phyloP scores from a whole-genome alignment of 1,284 basidiomycete species.

The Apiotrichum gamsii region DNA sequence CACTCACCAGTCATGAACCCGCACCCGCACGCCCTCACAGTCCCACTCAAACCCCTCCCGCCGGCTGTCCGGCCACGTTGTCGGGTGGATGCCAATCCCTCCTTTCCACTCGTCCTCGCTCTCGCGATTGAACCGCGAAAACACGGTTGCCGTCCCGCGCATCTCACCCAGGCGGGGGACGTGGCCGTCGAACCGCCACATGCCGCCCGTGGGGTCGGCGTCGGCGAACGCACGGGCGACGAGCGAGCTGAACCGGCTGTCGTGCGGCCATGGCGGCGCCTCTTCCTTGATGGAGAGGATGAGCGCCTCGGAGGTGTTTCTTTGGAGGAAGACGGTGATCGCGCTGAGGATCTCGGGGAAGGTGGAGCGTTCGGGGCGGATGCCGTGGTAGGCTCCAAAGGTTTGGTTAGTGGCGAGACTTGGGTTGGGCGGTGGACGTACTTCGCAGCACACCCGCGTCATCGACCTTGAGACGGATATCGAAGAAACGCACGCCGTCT shows the following conservation, averaged over 20 bases:
- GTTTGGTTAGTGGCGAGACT: too few species aligned
- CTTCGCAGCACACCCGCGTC: conserved; percentile 50
- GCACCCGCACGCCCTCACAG: conserved; percentile 53
- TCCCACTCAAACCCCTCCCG: conserved; percentile 68
- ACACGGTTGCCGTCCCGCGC: conserved; percentile 70
- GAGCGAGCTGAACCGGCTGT: conserved; percentile 55
- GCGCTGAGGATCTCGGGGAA: conserved; percentile 54
- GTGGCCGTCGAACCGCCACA: conserved; percentile 74
- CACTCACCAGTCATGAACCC: conserved; percentile 72
- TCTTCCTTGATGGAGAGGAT: conserved; percentile 84
- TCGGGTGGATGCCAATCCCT: conserved; percentile 70
- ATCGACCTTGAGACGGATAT: conserved; percentile 68
- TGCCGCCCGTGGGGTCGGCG: too few species aligned
- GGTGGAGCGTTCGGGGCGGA: conserved; percentile 60
- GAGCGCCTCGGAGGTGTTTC: conserved; percentile 61
- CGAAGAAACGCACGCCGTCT: conserved; percentile 65
- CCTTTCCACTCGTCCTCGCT: conserved; percentile 44
- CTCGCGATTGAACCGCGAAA: conserved; percentile 74
- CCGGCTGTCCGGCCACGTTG: conserved; percentile 69
- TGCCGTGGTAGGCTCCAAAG: conserved; percentile 63
- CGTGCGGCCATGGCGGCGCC: conserved; percentile 34
- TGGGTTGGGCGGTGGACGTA: conserved; percentile 2
- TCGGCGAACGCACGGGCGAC: conserved; percentile 66
- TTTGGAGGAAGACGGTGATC: conserved; percentile 60
- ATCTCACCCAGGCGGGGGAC: conserved; percentile 73